Conservation (phyloP, 345 rosid genomes). For the Eutrema japonicum region DNA sequence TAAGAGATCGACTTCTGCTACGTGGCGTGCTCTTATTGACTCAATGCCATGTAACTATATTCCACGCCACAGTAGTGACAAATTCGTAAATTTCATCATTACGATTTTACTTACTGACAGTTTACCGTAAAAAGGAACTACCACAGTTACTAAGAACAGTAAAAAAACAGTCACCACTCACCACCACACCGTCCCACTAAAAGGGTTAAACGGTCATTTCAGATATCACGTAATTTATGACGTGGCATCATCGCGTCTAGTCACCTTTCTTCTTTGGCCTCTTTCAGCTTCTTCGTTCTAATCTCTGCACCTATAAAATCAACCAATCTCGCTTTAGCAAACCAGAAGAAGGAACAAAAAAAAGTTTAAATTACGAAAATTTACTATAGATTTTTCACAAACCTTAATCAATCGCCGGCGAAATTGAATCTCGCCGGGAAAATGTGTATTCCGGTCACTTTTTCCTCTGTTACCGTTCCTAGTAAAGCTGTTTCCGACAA, state of each 20-base stretch:
- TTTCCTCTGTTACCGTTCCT: slow-evolving; percentile 33
- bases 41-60: slow-evolving; percentile 8
- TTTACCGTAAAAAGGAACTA: slow-evolving; percentile 23
- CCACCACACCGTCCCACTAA: slow-evolving; percentile 29
- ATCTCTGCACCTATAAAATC: slow-evolving; percentile 26
- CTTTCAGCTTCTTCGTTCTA: slow-evolving; percentile 38
- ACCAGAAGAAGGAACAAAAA: neutral
- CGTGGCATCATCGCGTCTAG: slow-evolving; percentile 38
- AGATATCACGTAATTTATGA: slow-evolving; percentile 6
- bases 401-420: slow-evolving; percentile 36
- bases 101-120: slow-evolving; percentile 30
- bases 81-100: slow-evolving; percentile 8
- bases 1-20: neutral
- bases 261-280: slow-evolving; percentile 33
- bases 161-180: neutral
- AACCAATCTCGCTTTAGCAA: slow-evolving; percentile 12
- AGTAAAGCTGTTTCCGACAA: slow-evolving; percentile 60
- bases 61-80: slow-evolving; percentile 40
- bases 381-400: neutral
- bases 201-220: slow-evolving; percentile 1
- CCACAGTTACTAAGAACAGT: neutral
- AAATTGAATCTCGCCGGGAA: slow-evolving; percentile 45
- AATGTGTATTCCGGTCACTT: slow-evolving; percentile 52
- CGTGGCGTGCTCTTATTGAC: slow-evolving; percentile 16
- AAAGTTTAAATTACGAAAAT: neutral